Evolutionary conservation across 371 early-diverging fungal genomes (phyloP).

Genomic region (Rhizomucor miehei): DNA sequence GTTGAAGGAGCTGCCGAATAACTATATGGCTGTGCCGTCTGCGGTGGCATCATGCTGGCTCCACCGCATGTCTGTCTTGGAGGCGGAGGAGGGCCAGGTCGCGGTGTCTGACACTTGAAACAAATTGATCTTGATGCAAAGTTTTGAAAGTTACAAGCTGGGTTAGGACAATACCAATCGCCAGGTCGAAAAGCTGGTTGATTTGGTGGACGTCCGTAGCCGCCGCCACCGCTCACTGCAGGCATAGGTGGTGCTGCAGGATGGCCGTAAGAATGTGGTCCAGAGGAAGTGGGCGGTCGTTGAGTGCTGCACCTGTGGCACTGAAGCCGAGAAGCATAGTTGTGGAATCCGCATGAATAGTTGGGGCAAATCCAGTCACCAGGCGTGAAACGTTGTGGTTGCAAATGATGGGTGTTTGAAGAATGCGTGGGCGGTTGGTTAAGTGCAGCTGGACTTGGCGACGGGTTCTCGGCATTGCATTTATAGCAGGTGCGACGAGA

Average conservation of each 20-base stretch:
- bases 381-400: constrained; percentile 9
- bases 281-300: constrained; percentile 14
- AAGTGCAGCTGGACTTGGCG: background rate
- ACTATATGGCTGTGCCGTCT: background rate
- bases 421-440: background rate
- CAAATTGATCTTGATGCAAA: constrained; percentile 70
- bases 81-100: constrained; percentile 29
- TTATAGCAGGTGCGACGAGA: constrained; percentile 69
- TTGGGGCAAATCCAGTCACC: constrained; percentile 58
- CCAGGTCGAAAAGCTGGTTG: constrained; percentile 48
- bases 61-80: constrained; percentile 8
- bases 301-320: constrained; percentile 38
- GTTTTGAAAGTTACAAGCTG: constrained; percentile 72
- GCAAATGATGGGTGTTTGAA: background rate
- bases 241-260: constrained; percentile 7
- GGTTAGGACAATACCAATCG: constrained; percentile 76
- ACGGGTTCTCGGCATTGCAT: constrained; percentile 56
- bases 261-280: too few relatives aligned
- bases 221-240: background rate
- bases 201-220: background rate
- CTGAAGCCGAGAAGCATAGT: constrained; percentile 50
- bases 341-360: constrained; percentile 53
- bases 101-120: constrained; percentile 57
- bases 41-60: background rate
- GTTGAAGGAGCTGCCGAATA: background rate